Conservation (phyloP, 139 green algal genomes). For the Astrephomene gubernaculifera region DNA sequence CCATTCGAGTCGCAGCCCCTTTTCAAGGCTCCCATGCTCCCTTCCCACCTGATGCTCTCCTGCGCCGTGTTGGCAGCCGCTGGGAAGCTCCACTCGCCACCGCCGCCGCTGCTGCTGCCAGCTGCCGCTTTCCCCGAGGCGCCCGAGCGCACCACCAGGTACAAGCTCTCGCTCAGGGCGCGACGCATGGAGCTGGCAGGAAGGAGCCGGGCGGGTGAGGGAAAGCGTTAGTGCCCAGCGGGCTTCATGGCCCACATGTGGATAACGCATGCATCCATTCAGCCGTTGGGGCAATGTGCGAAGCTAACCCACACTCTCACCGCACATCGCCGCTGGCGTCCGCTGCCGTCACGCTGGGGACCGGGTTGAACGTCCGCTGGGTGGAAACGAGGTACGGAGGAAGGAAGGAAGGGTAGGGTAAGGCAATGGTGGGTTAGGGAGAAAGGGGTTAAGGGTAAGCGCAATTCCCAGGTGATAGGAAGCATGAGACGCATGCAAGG, state of each 20-base stretch:
- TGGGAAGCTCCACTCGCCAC: constrained; percentile 43
- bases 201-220: background rate
- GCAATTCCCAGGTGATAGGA: background rate
- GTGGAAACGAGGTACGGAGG: background rate
- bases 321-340: constrained; percentile 6
- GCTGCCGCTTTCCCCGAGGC: background rate
- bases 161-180: constrained; percentile 35
- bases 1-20: background rate
- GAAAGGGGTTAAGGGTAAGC: background rate
- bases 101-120: background rate
- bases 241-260: background rate
- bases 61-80: constrained; percentile 6
- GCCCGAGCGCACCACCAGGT: constrained; percentile 41
- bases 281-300: background rate
- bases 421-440: background rate
- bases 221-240: background rate
- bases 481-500: background rate
- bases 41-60: constrained; percentile 48
- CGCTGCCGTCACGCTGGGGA: constrained; percentile 20
- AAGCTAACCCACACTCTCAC: constrained; percentile 5
- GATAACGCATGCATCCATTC: background rate
- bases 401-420: background rate
- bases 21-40: background rate
- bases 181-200: constrained; percentile 51
- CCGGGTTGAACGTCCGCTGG: constrained; percentile 25